Evolutionary conservation across 1,284 basidiomycete genomes (phyloP), one percentile per base, ranked within the genome.

Genomic region (Microbotryum scabiosae): DNA sequence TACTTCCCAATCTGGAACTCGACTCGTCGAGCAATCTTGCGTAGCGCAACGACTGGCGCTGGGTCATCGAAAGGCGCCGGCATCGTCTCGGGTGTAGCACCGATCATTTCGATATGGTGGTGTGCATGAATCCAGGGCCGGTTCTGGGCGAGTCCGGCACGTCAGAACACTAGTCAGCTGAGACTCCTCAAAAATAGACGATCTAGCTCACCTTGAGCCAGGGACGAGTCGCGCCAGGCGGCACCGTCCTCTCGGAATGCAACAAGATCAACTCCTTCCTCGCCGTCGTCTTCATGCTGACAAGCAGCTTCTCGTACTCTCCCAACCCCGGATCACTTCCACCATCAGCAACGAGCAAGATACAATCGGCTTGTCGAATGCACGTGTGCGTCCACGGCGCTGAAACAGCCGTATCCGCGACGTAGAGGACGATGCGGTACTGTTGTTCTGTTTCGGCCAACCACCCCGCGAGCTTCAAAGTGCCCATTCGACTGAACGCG

Each of bases 331-430:
- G 67, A 25, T 94, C 90, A 3, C 89, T 91, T 81, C 94, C 89
- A 14, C 76, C 79, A 54, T 75, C 73, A n/a, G 92, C 92, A 43
- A 98, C 87, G 23, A 98, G 84, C 80, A 99, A 85, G 21, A 98
- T 87, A 72, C 87, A 92, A 77, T 98, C 94, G 16, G 96, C 96
- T 84, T 92, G 73, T 28, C 90, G 83, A 65, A 97, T 92, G 72
- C 91, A 96, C 1, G 91, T 97, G 75, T 93, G 85, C n/a, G 92
- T 96, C 92, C 93, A 97, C 23, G 89, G 86, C 64, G 88, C 91
- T 57, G 84, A 87, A 25, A 92, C 90, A 0, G 90, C 85, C 0
- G 91, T 90, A 75, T 97, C 91, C 3, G 88, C 92, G 25, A 97
- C 90, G 73, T 97, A 97, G 12, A 97, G 79, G 0, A 97, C 91